Evolutionary conservation across 495 filamentous ascomycete genomes (phyloP).

Genomic region (Penicillium antarcticum): DNA sequence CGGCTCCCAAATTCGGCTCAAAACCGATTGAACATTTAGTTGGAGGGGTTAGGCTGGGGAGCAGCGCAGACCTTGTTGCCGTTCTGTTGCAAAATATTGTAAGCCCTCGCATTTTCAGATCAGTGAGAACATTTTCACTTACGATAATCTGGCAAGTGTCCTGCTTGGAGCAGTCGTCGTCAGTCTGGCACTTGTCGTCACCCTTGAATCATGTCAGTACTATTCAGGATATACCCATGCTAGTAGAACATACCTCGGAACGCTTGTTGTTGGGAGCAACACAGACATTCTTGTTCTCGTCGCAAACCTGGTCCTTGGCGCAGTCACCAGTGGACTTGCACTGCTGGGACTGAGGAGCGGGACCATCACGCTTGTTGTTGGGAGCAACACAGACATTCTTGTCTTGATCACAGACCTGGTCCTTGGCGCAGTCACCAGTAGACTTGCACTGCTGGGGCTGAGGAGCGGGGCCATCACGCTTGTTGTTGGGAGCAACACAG

Average conservation of each 20-base stretch:
- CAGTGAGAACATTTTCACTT: neutral
- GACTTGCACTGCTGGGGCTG: no score
- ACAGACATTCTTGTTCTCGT: neutral
- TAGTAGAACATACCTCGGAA: neutral
- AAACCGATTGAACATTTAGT: neutral
- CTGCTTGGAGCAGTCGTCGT: conserved; percentile 5
- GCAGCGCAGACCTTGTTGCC: conserved; percentile 6
- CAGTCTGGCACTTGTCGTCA: conserved; percentile 5
- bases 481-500: no score
- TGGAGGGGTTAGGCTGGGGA: conserved; percentile 1
- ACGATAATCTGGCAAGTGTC: conserved; percentile 6
- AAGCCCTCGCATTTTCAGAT: no score
- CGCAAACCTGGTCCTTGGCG: conserved; percentile 1
- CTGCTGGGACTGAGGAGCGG: neutral
- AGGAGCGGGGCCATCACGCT: no score
- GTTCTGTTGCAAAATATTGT: neutral
- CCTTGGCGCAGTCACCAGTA: conserved; percentile 1
- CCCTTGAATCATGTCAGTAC: neutral
- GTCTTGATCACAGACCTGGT: conserved; percentile 1
- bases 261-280: neutral
- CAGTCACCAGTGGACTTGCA: conserved; percentile 6
- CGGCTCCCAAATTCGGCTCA: no score
- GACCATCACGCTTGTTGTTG: conserved; percentile 1
- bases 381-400: neutral
- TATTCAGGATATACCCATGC: neutral